Conservation (phyloP, 2,329 filamentous ascomycete species). For the Aspergillus eucalypticola region DNA sequence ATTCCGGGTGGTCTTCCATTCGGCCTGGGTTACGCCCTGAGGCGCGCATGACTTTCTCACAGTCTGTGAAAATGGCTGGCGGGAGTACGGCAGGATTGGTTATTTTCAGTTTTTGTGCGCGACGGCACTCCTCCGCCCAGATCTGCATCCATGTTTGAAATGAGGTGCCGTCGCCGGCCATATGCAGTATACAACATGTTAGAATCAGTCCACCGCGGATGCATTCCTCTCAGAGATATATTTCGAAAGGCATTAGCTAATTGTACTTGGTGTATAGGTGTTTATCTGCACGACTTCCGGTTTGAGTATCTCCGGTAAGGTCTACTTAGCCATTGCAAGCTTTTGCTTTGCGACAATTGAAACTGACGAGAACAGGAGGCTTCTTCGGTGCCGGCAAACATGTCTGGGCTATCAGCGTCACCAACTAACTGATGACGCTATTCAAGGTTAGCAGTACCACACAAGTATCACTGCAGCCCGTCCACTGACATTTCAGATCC, state of each 20-base stretch:
- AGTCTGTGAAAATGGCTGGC: slow-evolving; percentile 32
- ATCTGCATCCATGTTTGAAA: slow-evolving; percentile 37
- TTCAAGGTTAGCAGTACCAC: slow-evolving; percentile 12
- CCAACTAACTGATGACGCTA: slow-evolving; percentile 4
- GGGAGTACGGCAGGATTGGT: slow-evolving; percentile 26
- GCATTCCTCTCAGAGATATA: neutral
- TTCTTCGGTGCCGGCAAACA: slow-evolving; percentile 12
- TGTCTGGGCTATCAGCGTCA: slow-evolving; percentile 13
- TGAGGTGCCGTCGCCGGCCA: slow-evolving; percentile 38
- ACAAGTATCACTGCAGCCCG: neutral
- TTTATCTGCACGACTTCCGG: slow-evolving; percentile 11
- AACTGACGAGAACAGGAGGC: slow-evolving; percentile 5
- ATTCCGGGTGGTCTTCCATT: slow-evolving; percentile 35
- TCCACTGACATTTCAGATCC: slow-evolving; percentile 1
- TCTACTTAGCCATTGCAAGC: no score
- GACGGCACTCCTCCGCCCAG: slow-evolving; percentile 41
- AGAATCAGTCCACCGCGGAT: slow-evolving; percentile 54
- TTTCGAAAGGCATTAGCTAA: no score
- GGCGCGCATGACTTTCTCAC: slow-evolving; percentile 31
- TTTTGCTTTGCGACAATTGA: neutral
- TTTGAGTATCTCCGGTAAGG: slow-evolving; percentile 8
- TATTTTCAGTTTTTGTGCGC: slow-evolving; percentile 29
- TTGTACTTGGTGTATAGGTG: neutral
- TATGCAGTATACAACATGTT: slow-evolving; percentile 37
- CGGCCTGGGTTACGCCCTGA: slow-evolving; percentile 31